phyloP scores from a whole-genome alignment of 306 rosid genomes.

The Arachis hypogaea region DNA sequence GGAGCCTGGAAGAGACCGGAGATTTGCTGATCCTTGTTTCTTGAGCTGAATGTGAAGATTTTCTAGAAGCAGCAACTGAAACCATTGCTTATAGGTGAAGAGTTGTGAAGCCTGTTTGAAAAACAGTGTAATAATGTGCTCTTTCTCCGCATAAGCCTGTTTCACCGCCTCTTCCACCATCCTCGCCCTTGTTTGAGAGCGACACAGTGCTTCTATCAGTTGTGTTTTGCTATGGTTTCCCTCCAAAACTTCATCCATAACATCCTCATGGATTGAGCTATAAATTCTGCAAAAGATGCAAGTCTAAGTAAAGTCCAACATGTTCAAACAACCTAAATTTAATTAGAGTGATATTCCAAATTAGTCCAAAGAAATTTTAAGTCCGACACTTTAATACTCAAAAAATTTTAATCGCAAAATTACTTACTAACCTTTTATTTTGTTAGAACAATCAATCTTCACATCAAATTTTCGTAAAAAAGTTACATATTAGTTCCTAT shows the following conservation, averaged over 20 bases:
- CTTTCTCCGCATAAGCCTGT: conserved; percentile 74
- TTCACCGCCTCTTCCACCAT: conserved; percentile 83
- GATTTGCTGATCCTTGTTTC: conserved; percentile 46
- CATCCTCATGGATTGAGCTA: conserved; percentile 38
- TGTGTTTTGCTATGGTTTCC: conserved; percentile 58
- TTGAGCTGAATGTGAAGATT: conserved; percentile 45
- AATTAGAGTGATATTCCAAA: background rate
- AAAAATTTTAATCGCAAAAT: no score
- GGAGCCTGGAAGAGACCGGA: conserved; percentile 46
- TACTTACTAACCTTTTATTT: no score
- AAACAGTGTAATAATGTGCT: conserved; percentile 64
- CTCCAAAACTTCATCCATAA: conserved; percentile 44
- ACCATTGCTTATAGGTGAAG: conserved; percentile 83
- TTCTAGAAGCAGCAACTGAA: conserved; percentile 73
- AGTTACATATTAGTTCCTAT: no score
- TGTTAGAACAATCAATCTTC: no score
- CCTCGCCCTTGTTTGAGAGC: conserved; percentile 94
- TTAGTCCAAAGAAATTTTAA: no score
- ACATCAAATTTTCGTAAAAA: no score
- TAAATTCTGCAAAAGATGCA: conserved; percentile 36
- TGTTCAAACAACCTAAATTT: background rate
- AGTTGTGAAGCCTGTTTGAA: conserved; percentile 82
- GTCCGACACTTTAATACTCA: no score
- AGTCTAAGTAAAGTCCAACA: background rate
- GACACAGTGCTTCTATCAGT: conserved; percentile 80